A percentile compares a stretch with the other conserved stretches of the same genome.
These are phyloP conservation scores for Letharia lupina DNA, from an alignment of 495 filamentous ascomycete species.

Conservation along the genomic window DNA sequence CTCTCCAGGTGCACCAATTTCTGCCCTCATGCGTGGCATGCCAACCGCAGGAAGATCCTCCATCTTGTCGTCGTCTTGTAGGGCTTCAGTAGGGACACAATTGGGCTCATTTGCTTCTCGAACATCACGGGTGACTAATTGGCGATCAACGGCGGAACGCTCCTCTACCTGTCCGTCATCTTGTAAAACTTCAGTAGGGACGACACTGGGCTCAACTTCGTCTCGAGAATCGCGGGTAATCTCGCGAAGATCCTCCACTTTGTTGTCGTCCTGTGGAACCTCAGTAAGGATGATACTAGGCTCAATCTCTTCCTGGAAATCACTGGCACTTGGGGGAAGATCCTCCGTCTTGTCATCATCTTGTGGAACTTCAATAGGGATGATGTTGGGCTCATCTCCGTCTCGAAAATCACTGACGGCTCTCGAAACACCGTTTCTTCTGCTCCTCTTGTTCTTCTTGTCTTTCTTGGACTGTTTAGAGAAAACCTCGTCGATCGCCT, in stretches of 20 bases:
- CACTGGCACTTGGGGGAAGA: slow-evolving; percentile 20
- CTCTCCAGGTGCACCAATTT: background rate
- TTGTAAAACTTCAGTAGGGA: background rate
- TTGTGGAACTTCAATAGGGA: slow-evolving; percentile 11
- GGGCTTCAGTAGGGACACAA: background rate
- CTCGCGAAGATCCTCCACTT: background rate
- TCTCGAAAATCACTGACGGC: slow-evolving; percentile 27
- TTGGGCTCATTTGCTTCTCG: background rate
- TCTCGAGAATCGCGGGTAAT: background rate
- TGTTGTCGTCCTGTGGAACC: slow-evolving; percentile 4
- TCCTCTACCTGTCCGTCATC: background rate
- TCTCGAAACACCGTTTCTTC: slow-evolving; percentile 26
- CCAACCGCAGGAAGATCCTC: background rate
- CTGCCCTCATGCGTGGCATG: background rate
- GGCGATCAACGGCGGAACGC: background rate
- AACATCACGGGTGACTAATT: background rate
- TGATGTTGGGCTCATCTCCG: slow-evolving; percentile 17
- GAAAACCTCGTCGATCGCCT: background rate
- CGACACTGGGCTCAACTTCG: background rate
- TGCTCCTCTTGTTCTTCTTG: slow-evolving; percentile 38
- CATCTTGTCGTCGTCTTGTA: slow-evolving; percentile 4
- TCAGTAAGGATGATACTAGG: slow-evolving; percentile 9
- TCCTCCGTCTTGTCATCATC: background rate
- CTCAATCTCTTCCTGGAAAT: slow-evolving; percentile 23
- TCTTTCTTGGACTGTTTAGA: slow-evolving; percentile 21